Conservation (phyloP, 805 yeast species). For the Sungouiozyma ichnusensis region DNA sequence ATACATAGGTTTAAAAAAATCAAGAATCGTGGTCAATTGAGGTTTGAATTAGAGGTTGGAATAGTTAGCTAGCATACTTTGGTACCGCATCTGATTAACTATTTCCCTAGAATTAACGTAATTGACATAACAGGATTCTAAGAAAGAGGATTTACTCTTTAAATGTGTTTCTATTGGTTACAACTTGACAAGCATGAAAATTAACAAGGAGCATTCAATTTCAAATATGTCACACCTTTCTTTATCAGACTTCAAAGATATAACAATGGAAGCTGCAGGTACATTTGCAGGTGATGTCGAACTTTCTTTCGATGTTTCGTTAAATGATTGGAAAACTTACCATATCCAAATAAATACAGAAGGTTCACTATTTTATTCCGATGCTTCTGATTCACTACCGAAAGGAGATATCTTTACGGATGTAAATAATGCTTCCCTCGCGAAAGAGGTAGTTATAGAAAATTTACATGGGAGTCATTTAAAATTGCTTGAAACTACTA, state of each 20-base stretch:
- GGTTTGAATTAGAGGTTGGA: too few relatives aligned
- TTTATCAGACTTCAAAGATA: neutral
- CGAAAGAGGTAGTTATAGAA: conserved; percentile 11
- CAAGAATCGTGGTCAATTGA: too few relatives aligned
- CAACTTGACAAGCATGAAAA: neutral
- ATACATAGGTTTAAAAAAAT: too few relatives aligned
- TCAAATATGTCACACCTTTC: neutral
- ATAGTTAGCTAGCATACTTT: too few relatives aligned
- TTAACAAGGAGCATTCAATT: neutral
- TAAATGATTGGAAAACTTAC: conserved; percentile 18
- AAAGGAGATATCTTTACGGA: conserved; percentile 1
- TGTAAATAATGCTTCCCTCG: neutral
- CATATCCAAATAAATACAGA: conserved; percentile 11
- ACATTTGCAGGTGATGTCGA: conserved; percentile 16
- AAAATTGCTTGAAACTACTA: conserved; percentile 8
- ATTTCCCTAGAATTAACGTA: too few relatives aligned
- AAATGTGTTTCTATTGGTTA: neutral
- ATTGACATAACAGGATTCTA: too few relatives aligned
- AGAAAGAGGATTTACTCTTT: too few relatives aligned
- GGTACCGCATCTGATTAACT: too few relatives aligned
- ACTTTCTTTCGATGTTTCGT: conserved; percentile 15
- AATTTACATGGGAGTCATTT: conserved; percentile 20
- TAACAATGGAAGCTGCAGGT: conserved; percentile 5
- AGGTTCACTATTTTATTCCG: conserved; percentile 13
- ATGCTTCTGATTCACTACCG: neutral